These are phyloP conservation scores for Thelonectria discophora DNA, from an alignment of 2,329 filamentous ascomycete species.

Conservation along the genomic window DNA sequence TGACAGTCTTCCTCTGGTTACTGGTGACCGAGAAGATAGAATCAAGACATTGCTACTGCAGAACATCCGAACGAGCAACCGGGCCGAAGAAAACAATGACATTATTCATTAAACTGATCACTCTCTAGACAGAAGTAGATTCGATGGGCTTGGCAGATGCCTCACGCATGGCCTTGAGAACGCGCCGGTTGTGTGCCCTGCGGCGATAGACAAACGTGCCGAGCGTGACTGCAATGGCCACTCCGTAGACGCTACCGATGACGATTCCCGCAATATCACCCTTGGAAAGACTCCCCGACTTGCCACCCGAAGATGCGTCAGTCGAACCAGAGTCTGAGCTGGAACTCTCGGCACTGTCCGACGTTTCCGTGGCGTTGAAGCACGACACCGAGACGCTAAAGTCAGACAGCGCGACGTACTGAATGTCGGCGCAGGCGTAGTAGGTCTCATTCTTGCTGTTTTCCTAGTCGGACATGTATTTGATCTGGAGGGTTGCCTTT, in stretches of 20 bases:
- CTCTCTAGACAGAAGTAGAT: neutral
- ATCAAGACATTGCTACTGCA: too few species aligned
- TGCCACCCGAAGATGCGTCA: neutral
- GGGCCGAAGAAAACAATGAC: neutral
- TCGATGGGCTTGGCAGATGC: neutral
- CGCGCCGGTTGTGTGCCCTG: neutral
- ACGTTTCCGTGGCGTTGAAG: constrained; percentile 47
- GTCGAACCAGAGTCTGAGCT: neutral
- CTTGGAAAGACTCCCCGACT: neutral
- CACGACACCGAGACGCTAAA: constrained; percentile 44
- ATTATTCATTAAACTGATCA: neutral
- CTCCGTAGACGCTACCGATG: neutral
- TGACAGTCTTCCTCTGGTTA: too few species aligned
- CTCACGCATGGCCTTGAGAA: neutral
- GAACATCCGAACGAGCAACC: too few species aligned
- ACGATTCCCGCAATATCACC: neutral
- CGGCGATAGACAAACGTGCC: neutral
- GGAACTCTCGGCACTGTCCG: constrained; percentile 17
- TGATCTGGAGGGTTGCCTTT: constrained; percentile 54
- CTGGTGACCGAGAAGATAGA: too few species aligned
- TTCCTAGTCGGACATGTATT: constrained; percentile 49
- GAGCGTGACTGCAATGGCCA: neutral
- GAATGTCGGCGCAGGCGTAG: constrained; percentile 53
- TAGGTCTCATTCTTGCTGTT: constrained; percentile 45
- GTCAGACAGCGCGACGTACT: constrained; percentile 43